Conservation (phyloP, 2,329 filamentous ascomycete genomes). For the Neopestalotiopsis rosae region DNA sequence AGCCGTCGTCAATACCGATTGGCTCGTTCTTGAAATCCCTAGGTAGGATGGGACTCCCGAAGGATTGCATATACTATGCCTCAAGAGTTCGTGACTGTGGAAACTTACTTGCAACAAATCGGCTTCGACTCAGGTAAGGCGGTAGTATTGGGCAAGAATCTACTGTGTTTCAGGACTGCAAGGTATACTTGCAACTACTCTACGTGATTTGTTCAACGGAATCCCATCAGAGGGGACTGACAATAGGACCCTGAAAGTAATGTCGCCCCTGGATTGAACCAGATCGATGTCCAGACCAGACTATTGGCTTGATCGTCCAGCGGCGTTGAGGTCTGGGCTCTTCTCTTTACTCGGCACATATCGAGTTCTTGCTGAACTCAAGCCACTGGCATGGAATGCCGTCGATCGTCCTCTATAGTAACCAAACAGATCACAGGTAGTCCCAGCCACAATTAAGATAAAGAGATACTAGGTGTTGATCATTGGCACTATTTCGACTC, state of each 20-base stretch:
- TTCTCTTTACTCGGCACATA: not conserved
- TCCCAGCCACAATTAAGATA: not conserved
- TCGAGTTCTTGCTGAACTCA: slow-evolving; percentile 4
- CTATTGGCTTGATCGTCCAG: slow-evolving; percentile 13
- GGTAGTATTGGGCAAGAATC: slow-evolving; percentile 16
- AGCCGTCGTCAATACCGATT: not conserved
- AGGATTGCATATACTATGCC: not conserved
- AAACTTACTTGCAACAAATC: not conserved
- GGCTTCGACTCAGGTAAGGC: not conserved
- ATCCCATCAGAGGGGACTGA: slow-evolving; percentile 4
- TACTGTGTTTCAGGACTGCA: slow-evolving; percentile 13
- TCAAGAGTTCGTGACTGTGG: not conserved
- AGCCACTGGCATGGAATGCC: not conserved
- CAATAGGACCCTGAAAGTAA: slow-evolving; percentile 1
- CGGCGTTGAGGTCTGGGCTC: not conserved
- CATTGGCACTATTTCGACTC: not conserved
- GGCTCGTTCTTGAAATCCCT: not conserved
- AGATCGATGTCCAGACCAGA: not conserved
- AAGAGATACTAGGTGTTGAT: not conserved
- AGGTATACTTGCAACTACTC: slow-evolving; percentile 3
- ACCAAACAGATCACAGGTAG: not conserved
- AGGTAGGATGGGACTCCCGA: not conserved
- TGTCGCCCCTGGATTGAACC: not conserved
- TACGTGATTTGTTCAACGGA: not conserved
- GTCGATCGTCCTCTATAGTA: not conserved